Base-by-base conservation (phyloP, 2,329 filamentous ascomycete species). In the Cylindrodendrum hubeiense region DNA sequence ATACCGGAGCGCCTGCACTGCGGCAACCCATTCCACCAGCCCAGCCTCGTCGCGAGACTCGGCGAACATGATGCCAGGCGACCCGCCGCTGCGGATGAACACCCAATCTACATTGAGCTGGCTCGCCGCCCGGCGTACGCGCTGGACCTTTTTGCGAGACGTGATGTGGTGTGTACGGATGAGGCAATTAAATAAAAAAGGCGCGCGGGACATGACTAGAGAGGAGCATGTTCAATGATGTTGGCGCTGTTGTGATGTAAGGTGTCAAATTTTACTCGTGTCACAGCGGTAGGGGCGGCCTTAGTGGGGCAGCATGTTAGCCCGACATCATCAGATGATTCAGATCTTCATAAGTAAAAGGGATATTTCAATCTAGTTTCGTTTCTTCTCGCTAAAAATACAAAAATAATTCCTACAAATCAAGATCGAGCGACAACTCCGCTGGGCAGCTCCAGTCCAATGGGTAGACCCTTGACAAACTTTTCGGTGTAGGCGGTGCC, bases 111-210 rank as follows among this genome's bases (percentile, higher is more conserved):
- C 86, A 60, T 89, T 81, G 69, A 87, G 82, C 50, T 86, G 82
- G 33, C 87, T 83, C 7, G 90, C 89, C 4, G 87, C 86, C 77
- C 91, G 91, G 54, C 84, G 87, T 22, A 95, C 84, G 60, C 79
- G 80, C 8, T 81, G 79, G 1, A 86, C 79, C 75, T 95, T 95
- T 76, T 93, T 94, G 68, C 91, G 90, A 0, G 91, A 94, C 4
- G 91, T 94, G 74, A 95, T 94, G 77, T 95, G 92, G 71, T 95
- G 92, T 0, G 92, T 95, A 56, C 91, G 87, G 65, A 95, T 93
- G 49, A 95, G 82, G 28, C 66, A 69, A n/a, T 69, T 72, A 51
- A 75, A 75, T 15, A 75, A 52, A 4, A 61, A 46, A 1, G 66
- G 37, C 1, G 64, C 53, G 34, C 66, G 72, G 24, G 71, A 57